Evolutionary conservation across 2,329 filamentous ascomycete genomes (phyloP), one percentile per base, ranked within the genome.

Genomic region (Coniochaeta ligniaria): DNA sequence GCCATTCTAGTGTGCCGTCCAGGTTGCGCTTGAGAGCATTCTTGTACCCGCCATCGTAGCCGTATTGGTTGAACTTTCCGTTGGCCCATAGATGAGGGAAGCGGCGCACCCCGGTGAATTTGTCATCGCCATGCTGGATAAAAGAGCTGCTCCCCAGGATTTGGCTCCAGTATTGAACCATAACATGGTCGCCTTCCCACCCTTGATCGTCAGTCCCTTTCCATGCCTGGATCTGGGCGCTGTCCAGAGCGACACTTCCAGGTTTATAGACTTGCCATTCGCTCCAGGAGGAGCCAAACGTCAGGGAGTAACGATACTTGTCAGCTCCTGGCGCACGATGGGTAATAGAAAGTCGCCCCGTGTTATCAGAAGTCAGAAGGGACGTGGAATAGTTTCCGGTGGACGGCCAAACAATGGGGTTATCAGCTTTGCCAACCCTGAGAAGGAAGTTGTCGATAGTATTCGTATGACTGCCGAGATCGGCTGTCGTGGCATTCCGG

Each of bases 31-130:
- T 67, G 71, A 87, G 79, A 5, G 71, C 61, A 63, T 84, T 84
- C 5, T 75, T 68, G 20, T 86, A 66, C 5, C 85, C 85, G 36
- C 78, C 75, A 67, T 88, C 85, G 66, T 78, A 87, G 12, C 85
- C 85, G 64, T 81, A 88, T 62, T 83, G 75, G 65, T 88, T 88
- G 70, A 81, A 87, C 0, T 77, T 75, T 0, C 85, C 85, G 58
- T 87, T 83, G 61, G 83, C 77, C 69, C 83, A 86, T 3, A 87
- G 70, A 68, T 88, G 84, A 5, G 85, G 85, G 66, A 83, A 86
- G 38, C 83, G 78, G 59, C 84, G 75, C 17, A 70, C 65, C 38
- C 69, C 70, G 28, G 72, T 70, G 47, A 80, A 17, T 76, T 66
- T 31, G 77, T 79, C 63, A 68, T 88, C 84, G 50, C 80, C 82